A percentile compares a stretch with the other conserved stretches of the same genome.
These are phyloP conservation scores for Aethionema arabicum DNA, from an alignment of 345 rosid genomes.

Conservation along the genomic window DNA sequence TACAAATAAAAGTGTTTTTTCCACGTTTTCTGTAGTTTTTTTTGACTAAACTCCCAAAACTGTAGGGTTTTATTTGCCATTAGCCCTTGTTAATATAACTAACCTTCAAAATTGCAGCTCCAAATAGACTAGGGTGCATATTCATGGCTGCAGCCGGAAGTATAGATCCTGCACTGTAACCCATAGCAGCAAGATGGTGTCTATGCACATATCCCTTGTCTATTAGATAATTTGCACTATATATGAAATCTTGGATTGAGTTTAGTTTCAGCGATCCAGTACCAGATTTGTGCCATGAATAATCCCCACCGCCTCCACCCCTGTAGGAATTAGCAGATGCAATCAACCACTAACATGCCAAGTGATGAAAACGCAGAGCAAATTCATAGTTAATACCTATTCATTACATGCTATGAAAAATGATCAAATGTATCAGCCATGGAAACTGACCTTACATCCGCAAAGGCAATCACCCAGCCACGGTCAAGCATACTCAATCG, in stretches of 20 bases:
- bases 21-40: too few species aligned
- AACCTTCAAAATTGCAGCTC: slow-evolving; percentile 80
- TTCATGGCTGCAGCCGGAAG: slow-evolving; percentile 77
- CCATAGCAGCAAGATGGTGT: slow-evolving; percentile 65
- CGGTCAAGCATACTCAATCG: slow-evolving; percentile 83
- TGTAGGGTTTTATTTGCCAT: too few species aligned
- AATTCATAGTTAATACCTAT: background rate
- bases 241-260: slow-evolving; percentile 67
- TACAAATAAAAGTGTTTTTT: too few species aligned
- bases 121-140: slow-evolving; percentile 58
- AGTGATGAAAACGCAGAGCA: slow-evolving; percentile 3
- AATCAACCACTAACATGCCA: slow-evolving; percentile 14
- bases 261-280: slow-evolving; percentile 55
- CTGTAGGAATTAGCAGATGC: slow-evolving; percentile 16
- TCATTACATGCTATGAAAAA: background rate
- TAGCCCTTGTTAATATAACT: background rate
- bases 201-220: slow-evolving; percentile 63
- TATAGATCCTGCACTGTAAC: slow-evolving; percentile 76
- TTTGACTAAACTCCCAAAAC: too few species aligned
- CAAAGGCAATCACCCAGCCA: slow-evolving; percentile 92
- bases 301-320: slow-evolving; percentile 62
- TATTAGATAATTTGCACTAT: slow-evolving; percentile 59
- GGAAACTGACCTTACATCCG: slow-evolving; percentile 79
- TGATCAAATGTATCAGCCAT: slow-evolving; percentile 15
- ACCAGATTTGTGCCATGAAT: slow-evolving; percentile 84